These are phyloP conservation scores for Aureobasidium mangrovei DNA, from an alignment of 2,329 filamentous ascomycete species.

Conservation along the genomic window DNA sequence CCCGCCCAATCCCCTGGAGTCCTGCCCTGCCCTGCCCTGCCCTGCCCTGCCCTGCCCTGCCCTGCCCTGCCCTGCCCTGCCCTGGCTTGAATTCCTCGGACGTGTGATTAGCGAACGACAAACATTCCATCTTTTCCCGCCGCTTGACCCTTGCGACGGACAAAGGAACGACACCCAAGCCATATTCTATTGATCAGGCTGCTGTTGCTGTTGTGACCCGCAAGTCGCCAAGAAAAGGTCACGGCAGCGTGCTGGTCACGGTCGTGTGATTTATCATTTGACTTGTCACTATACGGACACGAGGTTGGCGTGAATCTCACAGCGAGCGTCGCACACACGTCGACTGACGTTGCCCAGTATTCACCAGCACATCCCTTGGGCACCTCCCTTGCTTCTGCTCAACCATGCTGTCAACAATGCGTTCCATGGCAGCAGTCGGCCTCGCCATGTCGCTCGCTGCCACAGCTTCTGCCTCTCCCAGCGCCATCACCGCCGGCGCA, in stretches of 20 bases:
- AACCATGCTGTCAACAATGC: constrained; percentile 4
- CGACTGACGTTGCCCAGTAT: constrained; percentile 4
- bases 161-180: background rate
- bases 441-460: constrained; percentile 9
- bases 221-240: background rate
- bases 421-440: background rate
- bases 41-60: background rate
- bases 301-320: background rate
- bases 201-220: too few relatives aligned
- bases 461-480: constrained; percentile 3
- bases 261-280: constrained; percentile 6
- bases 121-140: constrained; percentile 3
- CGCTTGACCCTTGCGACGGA: background rate
- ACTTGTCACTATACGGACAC: background rate
- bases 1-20: too few relatives aligned
- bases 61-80: background rate
- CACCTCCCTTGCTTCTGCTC: background rate
- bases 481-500: constrained; percentile 10
- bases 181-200: background rate
- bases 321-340: background rate
- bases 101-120: background rate
- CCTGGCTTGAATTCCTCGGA: background rate
- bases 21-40: background rate
- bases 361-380: background rate
- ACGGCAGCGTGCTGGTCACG: constrained; percentile 12